Evolutionary conservation across 1,284 basidiomycete species (phyloP), one percentile per base, ranked within the genome.

Genomic region (Rhizoctonia solani): DNA sequence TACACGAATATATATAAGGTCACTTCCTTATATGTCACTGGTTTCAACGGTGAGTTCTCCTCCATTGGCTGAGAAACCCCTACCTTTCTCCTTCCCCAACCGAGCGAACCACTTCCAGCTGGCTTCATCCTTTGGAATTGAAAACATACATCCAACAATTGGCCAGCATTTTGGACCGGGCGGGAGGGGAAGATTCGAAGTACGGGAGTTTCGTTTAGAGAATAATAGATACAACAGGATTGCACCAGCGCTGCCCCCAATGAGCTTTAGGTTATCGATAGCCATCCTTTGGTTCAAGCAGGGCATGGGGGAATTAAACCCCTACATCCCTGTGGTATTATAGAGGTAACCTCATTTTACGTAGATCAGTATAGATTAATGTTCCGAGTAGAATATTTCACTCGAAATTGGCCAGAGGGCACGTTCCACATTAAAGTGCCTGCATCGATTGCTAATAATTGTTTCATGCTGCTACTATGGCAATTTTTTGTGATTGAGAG

Each of bases 61-160:
- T 27, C 14, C 16, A 50, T 27, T 27, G 23, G 27, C 23, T 14
- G 30, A 27, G 4, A 50, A 13, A 34, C 4, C 4, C 56, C 3
- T 39, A 61, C 58, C 21, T 21, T 6, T 39, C 21, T 63, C 47
- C 27, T 52, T 41, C 30, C 37, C 73, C 76, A 9, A 72, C 74
- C 14, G 77, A 78, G 16, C 1, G 69, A 21, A 52, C 63, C 39
- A 59, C 44, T 16, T 32, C 69, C 37, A 52, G 16, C 16, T 44
- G 16, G 41, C 16, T 44, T 47, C n/a, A 29, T 44, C 46, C 42
- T 58, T 6, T 23, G 55, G 42, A 5, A 58, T 25, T 1, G 55
- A 58, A 14, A 58, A 58, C 4, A 58, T 2, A 19, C 55, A 44
- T 19, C 55, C 55, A 21, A 58, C 27, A 9, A 58, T 27, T 47